Percentiles rank a stretch among this genome's conserved stretches.
Evolutionary conservation across 2,329 filamentous ascomycete species (phyloP).

Genomic region (Penicillium sp.): DNA sequence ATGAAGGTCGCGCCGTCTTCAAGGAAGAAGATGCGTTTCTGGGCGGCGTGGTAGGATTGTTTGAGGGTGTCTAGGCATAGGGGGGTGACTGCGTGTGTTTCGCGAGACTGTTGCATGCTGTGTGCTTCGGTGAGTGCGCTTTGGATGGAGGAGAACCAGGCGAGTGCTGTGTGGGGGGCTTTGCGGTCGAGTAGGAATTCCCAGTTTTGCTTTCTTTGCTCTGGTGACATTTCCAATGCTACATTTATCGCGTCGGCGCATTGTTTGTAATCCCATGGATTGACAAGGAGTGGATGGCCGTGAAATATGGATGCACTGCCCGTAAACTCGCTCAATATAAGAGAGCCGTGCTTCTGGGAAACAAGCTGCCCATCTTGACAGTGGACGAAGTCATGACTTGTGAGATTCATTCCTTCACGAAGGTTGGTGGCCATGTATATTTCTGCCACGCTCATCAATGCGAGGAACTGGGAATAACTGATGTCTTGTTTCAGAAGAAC

Average conservation of each 20-base stretch:
- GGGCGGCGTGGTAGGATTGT: conserved; percentile 63
- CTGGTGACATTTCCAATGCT: conserved; percentile 75
- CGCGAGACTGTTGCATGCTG: conserved; percentile 75
- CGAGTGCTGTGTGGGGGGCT: conserved; percentile 73
- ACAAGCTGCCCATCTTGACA: conserved; percentile 79
- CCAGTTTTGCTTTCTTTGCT: conserved; percentile 75
- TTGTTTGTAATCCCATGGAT: conserved; percentile 90
- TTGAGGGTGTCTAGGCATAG: conserved; percentile 66
- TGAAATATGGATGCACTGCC: conserved; percentile 84
- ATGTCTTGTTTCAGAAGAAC: conserved; percentile 94
- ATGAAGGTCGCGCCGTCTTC: conserved; percentile 88
- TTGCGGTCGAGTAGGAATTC: conserved; percentile 69
- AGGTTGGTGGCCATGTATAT: conserved; percentile 90
- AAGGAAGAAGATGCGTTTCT: conserved; percentile 76
- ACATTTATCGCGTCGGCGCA: conserved; percentile 81
- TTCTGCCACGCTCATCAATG: conserved; percentile 82
- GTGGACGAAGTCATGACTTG: conserved; percentile 86
- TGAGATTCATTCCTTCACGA: conserved; percentile 95
- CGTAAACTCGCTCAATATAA: conserved; percentile 93
- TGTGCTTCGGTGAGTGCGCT: conserved; percentile 70
- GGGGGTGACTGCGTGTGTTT: conserved; percentile 77
- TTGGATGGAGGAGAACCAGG: conserved; percentile 75
- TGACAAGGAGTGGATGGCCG: conserved; percentile 76
- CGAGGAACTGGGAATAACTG: conserved; percentile 87
- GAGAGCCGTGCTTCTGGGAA: conserved; percentile 76